Evolutionary conservation across 2,329 filamentous ascomycete genomes (phyloP), one percentile per base, ranked within the genome.

Genomic region (Fusarium sp.): DNA sequence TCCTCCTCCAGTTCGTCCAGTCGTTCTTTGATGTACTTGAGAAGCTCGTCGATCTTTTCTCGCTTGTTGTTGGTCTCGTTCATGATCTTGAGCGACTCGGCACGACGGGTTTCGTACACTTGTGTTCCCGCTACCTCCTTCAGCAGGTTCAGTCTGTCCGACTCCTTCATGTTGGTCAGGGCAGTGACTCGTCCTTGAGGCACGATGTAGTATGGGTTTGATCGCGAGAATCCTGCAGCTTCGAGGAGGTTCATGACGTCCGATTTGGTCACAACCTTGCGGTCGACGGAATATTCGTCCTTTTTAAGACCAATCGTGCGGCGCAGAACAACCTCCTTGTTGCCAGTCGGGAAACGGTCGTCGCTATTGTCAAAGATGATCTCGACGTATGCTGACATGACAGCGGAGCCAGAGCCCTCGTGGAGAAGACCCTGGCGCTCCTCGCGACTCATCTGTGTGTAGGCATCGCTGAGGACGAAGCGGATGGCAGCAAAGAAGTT

Each of bases 401-500:
- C 96, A 17, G 97, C 97, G 4, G 96, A 98, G 38, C 97, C 97
- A 5, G 97, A 97, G 45, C 97, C 97, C 87, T 99, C 97, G 83
- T 99, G 97, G n/a, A 99, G 90, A 38, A 99, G 90, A 33, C 94
- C 95, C 84, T 97, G 95, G 70, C 97, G 94, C 87, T 99, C 96
- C 82, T 99, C 97, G 78, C 96, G 93, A 74, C 93, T 94, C 90
- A 99, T 94, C 83, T 97, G 94, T 52, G 94, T 97, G 85, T 99
- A 99, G 75, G 95, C 95, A 91, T 99, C 97, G 84, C 95, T 97
- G 72, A 99, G 92, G 54, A 98, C 97, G 85, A 99, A 99, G 68
- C 97, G 95, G 84, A 99, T 98, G 52, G 97, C 97, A 61, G 97
- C 96, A 85, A 99, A 99, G 90, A 99, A 99, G 86, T 99, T 99